These are phyloP conservation scores for Candida sanyaensis DNA, from an alignment of 1,139 yeast genomes.

Conservation along the genomic window DNA sequence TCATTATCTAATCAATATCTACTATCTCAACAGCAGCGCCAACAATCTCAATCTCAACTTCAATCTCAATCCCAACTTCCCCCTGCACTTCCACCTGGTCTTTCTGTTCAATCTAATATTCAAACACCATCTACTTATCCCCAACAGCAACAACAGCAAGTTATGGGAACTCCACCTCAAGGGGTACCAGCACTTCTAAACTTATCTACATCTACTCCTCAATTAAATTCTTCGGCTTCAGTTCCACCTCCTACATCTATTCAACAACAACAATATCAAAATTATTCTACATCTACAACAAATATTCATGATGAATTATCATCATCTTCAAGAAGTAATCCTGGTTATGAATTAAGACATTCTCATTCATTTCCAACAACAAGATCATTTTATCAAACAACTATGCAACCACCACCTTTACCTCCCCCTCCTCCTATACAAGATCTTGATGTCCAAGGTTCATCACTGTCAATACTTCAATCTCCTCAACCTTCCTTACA, in stretches of 20 bases:
- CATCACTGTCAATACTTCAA: not conserved
- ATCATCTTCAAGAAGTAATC: not conserved
- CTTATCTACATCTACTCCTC: not conserved
- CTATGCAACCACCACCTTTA: not conserved
- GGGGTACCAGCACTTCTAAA: not conserved
- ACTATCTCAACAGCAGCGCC: not conserved
- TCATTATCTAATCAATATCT: slow-evolving; percentile 1
- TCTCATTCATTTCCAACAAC: not conserved
- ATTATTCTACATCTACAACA: not conserved
- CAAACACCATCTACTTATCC: no score
- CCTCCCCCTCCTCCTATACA: not conserved
- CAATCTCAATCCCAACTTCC: not conserved
- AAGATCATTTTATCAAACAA: not conserved
- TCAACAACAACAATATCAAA: not conserved
- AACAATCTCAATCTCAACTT: not conserved
- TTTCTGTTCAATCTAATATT: no score
- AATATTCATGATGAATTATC: not conserved
- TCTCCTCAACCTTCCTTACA: not conserved
- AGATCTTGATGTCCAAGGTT: not conserved
- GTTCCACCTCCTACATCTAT: not conserved
- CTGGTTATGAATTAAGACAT: slow-evolving; percentile 1
- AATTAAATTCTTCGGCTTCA: not conserved
- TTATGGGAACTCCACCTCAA: not conserved
- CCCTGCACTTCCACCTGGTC: no score
- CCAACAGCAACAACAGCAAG: not conserved